These are phyloP conservation scores for Myriosclerotinia duriaeana DNA, from an alignment of 2,329 filamentous ascomycete genomes.

Conservation along the genomic window DNA sequence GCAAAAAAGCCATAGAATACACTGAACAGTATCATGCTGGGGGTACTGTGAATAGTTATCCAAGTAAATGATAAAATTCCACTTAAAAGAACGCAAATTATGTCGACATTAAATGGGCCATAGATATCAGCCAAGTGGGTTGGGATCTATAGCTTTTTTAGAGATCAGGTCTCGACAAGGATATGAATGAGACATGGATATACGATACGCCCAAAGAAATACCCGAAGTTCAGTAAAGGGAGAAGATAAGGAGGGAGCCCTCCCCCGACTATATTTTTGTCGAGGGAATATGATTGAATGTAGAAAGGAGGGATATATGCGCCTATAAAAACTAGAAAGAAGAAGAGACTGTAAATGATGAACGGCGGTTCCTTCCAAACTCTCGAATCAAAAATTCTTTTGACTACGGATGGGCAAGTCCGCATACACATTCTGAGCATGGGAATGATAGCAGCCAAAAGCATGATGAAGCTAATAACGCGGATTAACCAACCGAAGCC, in stretches of 20 bases:
- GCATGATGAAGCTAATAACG: conserved; percentile 47
- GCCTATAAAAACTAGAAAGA: conserved; percentile 42
- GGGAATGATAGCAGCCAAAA: conserved; percentile 4
- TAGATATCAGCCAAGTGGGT: conserved; percentile 52
- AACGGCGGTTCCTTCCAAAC: conserved; percentile 7
- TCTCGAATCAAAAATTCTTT: neutral
- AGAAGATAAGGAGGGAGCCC: conserved; percentile 33
- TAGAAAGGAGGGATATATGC: conserved; percentile 55
- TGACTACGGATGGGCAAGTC: neutral
- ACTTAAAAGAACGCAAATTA: conserved; percentile 49
- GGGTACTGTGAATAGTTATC: conserved; percentile 49
- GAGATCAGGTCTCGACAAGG: no score
- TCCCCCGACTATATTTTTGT: conserved; percentile 42
- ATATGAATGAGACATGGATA: neutral
- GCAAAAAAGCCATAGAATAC: conserved; percentile 68
- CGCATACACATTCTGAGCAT: conserved; percentile 2
- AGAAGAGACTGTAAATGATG: neutral
- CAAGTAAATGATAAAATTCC: conserved; percentile 53
- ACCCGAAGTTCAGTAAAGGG: conserved; percentile 38
- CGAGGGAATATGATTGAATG: conserved; percentile 33
- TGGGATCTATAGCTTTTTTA: conserved; percentile 40
- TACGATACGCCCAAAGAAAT: conserved; percentile 54
- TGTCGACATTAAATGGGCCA: conserved; percentile 50
- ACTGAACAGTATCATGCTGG: conserved; percentile 60
- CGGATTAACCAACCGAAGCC: conserved; percentile 50